Evolutionary conservation across 176 grass and related monocot genomes (phyloP).

Genomic region (Ampelocalamus luodianensis): DNA sequence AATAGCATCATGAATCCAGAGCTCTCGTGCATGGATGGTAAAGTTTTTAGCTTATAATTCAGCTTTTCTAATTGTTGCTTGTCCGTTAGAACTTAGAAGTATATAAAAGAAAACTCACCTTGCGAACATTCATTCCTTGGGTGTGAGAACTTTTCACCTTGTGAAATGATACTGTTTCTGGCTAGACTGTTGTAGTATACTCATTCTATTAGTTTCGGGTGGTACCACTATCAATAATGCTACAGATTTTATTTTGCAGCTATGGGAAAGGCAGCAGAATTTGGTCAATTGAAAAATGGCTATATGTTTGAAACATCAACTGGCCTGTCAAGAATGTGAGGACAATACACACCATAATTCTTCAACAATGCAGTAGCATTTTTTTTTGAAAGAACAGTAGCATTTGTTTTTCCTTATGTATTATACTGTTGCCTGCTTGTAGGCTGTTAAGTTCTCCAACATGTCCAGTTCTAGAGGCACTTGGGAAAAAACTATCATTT

Average conservation of each 20-base stretch:
- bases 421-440: slow-evolving; percentile 39
- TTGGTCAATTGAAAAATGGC: slow-evolving; percentile 76
- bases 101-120: neutral
- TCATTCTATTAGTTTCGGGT: slow-evolving; percentile 15
- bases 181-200: neutral
- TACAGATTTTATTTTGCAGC: slow-evolving; percentile 50
- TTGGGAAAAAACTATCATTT: slow-evolving; percentile 83
- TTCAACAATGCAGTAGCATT: neutral
- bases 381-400: too few species aligned
- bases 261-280: slow-evolving; percentile 82
- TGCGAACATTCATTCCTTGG: neutral
- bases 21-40: slow-evolving; percentile 98
- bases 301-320: slow-evolving; percentile 95
- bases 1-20: slow-evolving; percentile 95
- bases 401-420: slow-evolving; percentile 14
- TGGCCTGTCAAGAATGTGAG: slow-evolving; percentile 92
- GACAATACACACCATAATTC: slow-evolving; percentile 1
- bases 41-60: slow-evolving; percentile 31
- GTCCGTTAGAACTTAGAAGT: neutral
- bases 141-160: slow-evolving; percentile 9
- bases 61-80: neutral
- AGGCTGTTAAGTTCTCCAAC: slow-evolving; percentile 87
- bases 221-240: slow-evolving; percentile 13
- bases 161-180: neutral
- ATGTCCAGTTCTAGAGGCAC: slow-evolving; percentile 80